Percentiles rank a stretch among this genome's conserved stretches.
phyloP scores from a whole-genome alignment of 2,329 filamentous ascomycete genomes.

The Grosmannia serpens region DNA sequence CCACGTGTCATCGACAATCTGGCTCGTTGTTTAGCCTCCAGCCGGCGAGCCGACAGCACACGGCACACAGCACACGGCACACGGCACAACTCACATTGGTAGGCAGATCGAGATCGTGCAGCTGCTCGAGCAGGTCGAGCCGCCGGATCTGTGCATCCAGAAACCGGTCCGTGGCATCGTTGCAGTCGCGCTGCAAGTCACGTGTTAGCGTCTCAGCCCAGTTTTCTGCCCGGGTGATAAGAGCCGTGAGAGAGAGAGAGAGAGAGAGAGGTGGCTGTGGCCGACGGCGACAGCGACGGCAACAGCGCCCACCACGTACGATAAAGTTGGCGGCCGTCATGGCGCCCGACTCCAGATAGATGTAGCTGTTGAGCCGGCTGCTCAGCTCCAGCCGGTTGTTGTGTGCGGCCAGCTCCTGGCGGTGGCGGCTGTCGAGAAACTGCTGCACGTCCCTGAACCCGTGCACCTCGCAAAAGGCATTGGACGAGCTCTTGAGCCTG shows the following conservation, averaged over 20 bases:
- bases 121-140: conserved; percentile 31
- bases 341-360: conserved; percentile 1
- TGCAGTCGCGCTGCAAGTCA: conserved; percentile 11
- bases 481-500: conserved; percentile 41
- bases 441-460: conserved; percentile 41
- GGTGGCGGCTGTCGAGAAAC: conserved; percentile 36
- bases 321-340: conserved; percentile 9
- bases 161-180: conserved; percentile 29
- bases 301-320: conserved; percentile 8
- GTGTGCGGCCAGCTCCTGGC: conserved; percentile 14
- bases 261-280: too few species aligned
- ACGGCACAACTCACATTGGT: conserved; percentile 32
- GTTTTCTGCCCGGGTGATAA: background rate
- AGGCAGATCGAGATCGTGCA: conserved; percentile 32
- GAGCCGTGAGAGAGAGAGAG: background rate
- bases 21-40: background rate
- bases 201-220: conserved; percentile 1
- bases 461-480: conserved; percentile 38
- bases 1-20: conserved; percentile 12
- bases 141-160: conserved; percentile 34
- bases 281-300: background rate
- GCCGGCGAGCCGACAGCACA: background rate
- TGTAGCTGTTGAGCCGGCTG: conserved; percentile 3
- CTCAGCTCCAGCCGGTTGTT: conserved; percentile 15
- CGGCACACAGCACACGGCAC: conserved; percentile 3